A percentile compares a stretch with the other conserved stretches of the same genome.
phyloP scores from a whole-genome alignment of 129 eudicot genomes.

The Pulicaria dysenterica region DNA sequence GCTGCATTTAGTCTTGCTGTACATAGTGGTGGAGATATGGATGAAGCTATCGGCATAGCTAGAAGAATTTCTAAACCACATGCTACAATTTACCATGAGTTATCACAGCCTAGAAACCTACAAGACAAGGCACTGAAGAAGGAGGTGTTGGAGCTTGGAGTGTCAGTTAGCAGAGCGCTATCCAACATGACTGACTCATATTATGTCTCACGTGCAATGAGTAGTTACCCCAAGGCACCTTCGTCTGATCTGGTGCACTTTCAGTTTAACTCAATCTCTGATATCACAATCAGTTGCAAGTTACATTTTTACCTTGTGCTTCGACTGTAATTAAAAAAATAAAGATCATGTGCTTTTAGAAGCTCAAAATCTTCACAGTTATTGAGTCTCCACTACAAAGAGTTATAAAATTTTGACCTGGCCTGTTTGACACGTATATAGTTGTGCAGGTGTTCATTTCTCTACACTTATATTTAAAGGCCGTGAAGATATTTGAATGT shows the following conservation, averaged over 20 bases:
- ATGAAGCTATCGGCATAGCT: constrained; percentile 71
- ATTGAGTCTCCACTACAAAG: no score
- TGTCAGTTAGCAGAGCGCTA: constrained; percentile 54
- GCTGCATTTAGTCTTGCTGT: constrained; percentile 83
- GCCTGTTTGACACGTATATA: no score
- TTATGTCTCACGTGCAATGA: constrained; percentile 73
- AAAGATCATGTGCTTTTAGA: no score
- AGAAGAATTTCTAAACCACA: constrained; percentile 47
- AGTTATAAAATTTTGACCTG: no score
- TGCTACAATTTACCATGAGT: constrained; percentile 49
- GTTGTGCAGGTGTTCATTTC: constrained; percentile 73
- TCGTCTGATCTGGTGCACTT: constrained; percentile 65
- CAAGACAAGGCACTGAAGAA: constrained; percentile 37
- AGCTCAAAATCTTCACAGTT: no score
- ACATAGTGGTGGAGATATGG: constrained; percentile 80
- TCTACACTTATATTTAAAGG: constrained; percentile 54
- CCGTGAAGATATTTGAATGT: constrained; percentile 71
- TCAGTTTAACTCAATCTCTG: neutral
- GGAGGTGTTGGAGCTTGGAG: constrained; percentile 59
- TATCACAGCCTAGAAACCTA: constrained; percentile 51
- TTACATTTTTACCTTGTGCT: no score
- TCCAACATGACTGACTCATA: constrained; percentile 60
- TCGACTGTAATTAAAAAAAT: no score
- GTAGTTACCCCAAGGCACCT: constrained; percentile 70
- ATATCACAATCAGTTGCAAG: neutral